phyloP scores from a whole-genome alignment of 169 alveolate species.

The Plasmodium sp. region DNA sequence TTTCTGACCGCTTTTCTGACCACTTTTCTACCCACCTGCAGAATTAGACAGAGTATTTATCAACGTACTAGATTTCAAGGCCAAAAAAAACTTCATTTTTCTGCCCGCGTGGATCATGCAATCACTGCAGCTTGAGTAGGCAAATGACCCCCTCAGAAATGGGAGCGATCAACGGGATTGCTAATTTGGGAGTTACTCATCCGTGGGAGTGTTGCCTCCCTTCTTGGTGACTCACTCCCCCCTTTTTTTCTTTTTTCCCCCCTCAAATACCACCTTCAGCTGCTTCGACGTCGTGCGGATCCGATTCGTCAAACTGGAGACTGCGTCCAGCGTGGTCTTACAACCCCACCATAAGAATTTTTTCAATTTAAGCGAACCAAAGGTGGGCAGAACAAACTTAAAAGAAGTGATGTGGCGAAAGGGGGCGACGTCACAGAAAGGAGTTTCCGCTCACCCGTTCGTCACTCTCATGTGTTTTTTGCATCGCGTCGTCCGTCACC shows the following conservation, averaged over 20 bases:
- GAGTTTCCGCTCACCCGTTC: not conserved
- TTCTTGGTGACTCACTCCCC: not conserved
- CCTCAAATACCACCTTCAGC: not conserved
- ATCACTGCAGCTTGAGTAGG: conserved; percentile 15
- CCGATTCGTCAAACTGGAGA: conserved; percentile 38
- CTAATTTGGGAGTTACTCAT: not conserved
- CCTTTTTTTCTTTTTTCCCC: not conserved
- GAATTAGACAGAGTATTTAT: conserved; percentile 55
- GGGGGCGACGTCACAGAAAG: not conserved
- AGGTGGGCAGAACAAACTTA: conserved; percentile 4
- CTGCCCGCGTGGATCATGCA: conserved; percentile 55
- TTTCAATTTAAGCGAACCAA: conserved; percentile 39
- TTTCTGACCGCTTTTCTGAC: too few species aligned
- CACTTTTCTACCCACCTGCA: not conserved
- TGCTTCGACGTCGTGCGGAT: conserved; percentile 51
- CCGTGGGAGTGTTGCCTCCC: not conserved
- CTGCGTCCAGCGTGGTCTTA: conserved; percentile 31
- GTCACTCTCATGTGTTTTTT: not conserved
- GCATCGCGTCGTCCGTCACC: not conserved
- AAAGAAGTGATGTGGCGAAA: not conserved
- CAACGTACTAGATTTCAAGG: conserved; percentile 50
- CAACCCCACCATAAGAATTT: conserved; percentile 64
- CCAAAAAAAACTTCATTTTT: conserved; percentile 56
- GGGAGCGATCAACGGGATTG: not conserved
- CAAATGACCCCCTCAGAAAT: not conserved